Conservation (phyloP, 2,329 filamentous ascomycete genomes). For the Dothidotthia symphoricarpi region DNA sequence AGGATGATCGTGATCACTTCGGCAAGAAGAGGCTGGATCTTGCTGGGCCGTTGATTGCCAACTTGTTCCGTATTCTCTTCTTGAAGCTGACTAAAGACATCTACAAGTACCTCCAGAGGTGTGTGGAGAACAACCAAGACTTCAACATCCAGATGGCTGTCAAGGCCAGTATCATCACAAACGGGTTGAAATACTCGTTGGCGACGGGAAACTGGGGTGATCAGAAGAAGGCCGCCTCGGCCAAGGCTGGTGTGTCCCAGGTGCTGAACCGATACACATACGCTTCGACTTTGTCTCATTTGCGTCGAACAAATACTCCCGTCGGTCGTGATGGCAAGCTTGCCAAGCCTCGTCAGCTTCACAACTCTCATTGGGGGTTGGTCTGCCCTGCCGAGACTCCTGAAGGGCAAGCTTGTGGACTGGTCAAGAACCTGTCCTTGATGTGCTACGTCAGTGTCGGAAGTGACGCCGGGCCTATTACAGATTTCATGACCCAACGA, state of each 20-base stretch:
- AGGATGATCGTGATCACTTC: conserved; percentile 97
- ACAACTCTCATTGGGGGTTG: conserved; percentile 98
- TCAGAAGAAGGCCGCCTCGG: conserved; percentile 94
- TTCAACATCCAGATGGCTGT: conserved; percentile 90
- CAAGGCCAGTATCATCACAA: conserved; percentile 86
- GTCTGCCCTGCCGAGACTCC: conserved; percentile 97
- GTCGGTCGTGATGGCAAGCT: conserved; percentile 98
- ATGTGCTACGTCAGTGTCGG: conserved; percentile 99
- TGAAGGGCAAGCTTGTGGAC: conserved; percentile 95
- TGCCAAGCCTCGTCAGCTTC: conserved; percentile 93
- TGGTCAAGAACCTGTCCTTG: conserved; percentile 95
- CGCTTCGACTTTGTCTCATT: conserved; percentile 91
- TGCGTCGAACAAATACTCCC: conserved; percentile 94
- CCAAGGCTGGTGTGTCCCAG: conserved; percentile 95
- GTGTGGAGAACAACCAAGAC: conserved; percentile 82
- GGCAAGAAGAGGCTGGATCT: conserved; percentile 97
- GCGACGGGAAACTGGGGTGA: conserved; percentile 99
- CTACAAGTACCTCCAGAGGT: conserved; percentile 85
- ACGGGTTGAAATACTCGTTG: conserved; percentile 92
- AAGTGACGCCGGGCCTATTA: conserved; percentile 83
- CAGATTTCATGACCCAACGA: conserved; percentile 92
- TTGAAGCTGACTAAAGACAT: conserved; percentile 88
- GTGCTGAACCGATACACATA: conserved; percentile 98
- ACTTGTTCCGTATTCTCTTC: conserved; percentile 90
- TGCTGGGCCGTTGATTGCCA: conserved; percentile 90